Base-by-base conservation (phyloP, 1,284 basidiomycete species). In the Rhodotorula glutinis region DNA sequence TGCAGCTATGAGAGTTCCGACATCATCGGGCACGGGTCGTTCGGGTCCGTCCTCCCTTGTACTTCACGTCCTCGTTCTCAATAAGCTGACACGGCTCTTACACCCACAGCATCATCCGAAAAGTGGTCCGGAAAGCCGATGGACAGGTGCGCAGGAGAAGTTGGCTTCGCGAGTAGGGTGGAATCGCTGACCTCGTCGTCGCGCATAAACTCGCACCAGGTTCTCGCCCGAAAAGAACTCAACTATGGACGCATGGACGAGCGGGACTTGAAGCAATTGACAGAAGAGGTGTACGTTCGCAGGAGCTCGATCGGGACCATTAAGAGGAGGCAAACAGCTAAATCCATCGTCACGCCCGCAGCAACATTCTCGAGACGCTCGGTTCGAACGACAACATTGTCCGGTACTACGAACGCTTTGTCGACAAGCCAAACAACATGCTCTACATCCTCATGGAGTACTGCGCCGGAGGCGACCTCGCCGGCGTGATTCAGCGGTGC, bases 381-480 rank as follows among this genome's bases (percentile, higher is more conserved):
- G 85, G 91, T 74, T 91, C 70, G 2, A 77, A 98, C 79, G 89
- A 91, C 75, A 90, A 98, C 79, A 97, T 98, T 71, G 95, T 98
- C 71, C 88, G 89, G 74, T 95, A 94, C 79, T 87, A 91, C 74
- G 92, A 95, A 82, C 85, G 92, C 70, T 86, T 90, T 77, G 90
- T 95, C 63, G 95, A 98, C 80, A 84, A 88, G 69, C 94, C 69
- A 65, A 89, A 89, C 57, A 91, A 91, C 54, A 89, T 91, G 66
- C 86, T 97, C 53, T 94, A 93, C 79, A 96, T 96, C 69, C 83
- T 96, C 70, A 97, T 96, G 93, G 93, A 96, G 82, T 96, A 90
- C 77, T 97, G 94, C 78, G 91, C 91, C 13, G 92, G 92, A 30
- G 94, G 95, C 14, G 94, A 97, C 81, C 84, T 98, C 58, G 90